Percentiles rank a stretch among this genome's conserved stretches.
Conservation (phyloP, 176 grass and related monocot species). For the Typha latifolia region DNA sequence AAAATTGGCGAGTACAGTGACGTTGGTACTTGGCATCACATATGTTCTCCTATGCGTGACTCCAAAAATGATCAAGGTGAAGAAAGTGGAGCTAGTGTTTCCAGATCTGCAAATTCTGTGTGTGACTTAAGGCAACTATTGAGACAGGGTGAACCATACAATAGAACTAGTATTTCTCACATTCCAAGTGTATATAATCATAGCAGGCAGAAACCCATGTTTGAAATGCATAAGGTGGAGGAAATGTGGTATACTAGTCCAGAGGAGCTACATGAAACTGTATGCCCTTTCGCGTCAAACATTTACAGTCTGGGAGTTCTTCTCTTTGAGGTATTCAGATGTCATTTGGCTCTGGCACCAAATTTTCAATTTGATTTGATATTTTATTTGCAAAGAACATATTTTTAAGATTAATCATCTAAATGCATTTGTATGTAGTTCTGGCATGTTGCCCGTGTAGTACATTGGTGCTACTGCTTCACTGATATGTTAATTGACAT, state of each 20-base stretch:
- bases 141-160: slow-evolving; percentile 17
- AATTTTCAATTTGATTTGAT: neutral
- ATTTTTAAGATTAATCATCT: too few species aligned
- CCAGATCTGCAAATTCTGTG: slow-evolving; percentile 26
- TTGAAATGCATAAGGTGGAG: slow-evolving; percentile 61
- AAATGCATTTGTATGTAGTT: too few species aligned
- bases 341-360: neutral
- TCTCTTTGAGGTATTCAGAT: slow-evolving; percentile 77
- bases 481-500: too few species aligned
- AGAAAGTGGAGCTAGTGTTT: slow-evolving; percentile 20
- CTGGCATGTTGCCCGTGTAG: too few species aligned
- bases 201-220: slow-evolving; percentile 19
- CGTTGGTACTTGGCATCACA: slow-evolving; percentile 18
- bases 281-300: slow-evolving; percentile 43
- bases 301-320: slow-evolving; percentile 95
- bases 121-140: slow-evolving; percentile 23
- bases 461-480: too few species aligned
- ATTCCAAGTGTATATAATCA: slow-evolving; percentile 20
- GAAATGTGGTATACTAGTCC: slow-evolving; percentile 86
- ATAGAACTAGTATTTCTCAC: slow-evolving; percentile 11
- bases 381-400: neutral
- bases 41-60: slow-evolving; percentile 19
- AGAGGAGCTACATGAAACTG: slow-evolving; percentile 45
- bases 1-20: slow-evolving; percentile 38
- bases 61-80: slow-evolving; percentile 35